Conservation (phyloP, 306 rosid species). For the Mimosa pudica region DNA sequence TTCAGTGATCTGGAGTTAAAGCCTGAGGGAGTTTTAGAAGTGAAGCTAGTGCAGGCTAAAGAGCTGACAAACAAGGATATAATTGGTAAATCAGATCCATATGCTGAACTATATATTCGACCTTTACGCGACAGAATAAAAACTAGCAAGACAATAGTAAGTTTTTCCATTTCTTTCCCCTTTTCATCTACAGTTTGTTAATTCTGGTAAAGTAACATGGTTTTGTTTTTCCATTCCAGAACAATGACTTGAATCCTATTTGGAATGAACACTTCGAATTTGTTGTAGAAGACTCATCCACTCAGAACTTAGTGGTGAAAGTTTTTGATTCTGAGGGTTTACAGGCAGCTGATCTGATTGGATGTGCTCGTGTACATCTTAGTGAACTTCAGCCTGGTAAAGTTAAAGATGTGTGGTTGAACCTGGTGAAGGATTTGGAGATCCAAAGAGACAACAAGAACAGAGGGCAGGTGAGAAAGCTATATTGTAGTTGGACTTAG, state of each 20-base stretch:
- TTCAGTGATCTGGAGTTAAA: conserved; percentile 90
- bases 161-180: conserved; percentile 15
- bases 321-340: conserved; percentile 78
- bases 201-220: conserved; percentile 28
- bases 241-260: conserved; percentile 7
- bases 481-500: conserved; percentile 4
- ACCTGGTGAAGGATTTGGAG: conserved; percentile 75
- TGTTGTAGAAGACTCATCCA: conserved; percentile 34
- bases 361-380: conserved; percentile 19
- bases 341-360: conserved; percentile 77
- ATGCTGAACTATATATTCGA: conserved; percentile 73
- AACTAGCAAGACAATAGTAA: conserved; percentile 88
- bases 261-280: not conserved
- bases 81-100: conserved; percentile 99
- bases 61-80: conserved; percentile 89
- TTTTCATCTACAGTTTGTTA: conserved; percentile 18
- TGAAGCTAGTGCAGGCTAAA: conserved; percentile 97
- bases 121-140: conserved; percentile 84
- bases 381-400: not conserved
- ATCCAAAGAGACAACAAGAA: conserved; percentile 82
- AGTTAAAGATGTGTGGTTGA: not conserved
- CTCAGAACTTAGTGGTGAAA: conserved; percentile 80
- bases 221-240: conserved; percentile 24
- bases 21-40: conserved; percentile 86
- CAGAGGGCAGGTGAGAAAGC: conserved; percentile 76